Conservation (phyloP, 306 rosid species). For the Cicer bijugum region DNA sequence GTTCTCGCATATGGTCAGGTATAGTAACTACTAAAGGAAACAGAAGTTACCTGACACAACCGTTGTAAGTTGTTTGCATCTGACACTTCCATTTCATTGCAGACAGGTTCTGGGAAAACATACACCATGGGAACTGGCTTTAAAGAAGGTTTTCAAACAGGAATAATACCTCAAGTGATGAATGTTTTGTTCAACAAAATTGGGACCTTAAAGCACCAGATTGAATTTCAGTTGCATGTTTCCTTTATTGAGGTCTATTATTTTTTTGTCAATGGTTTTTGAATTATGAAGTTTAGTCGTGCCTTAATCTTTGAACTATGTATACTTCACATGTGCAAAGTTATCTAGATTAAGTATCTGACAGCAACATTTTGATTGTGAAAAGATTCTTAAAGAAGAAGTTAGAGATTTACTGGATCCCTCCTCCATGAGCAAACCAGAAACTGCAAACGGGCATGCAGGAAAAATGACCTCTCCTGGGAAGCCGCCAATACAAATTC, state of each 20-base stretch:
- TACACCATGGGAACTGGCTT: conserved; percentile 99
- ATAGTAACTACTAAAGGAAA: conserved; percentile 37
- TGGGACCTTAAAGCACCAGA: conserved; percentile 75
- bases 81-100: conserved; percentile 60
- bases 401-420: conserved; percentile 93
- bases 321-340: conserved; percentile 17
- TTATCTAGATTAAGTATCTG: conserved; percentile 48
- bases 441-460: conserved; percentile 79
- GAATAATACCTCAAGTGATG: conserved; percentile 96
- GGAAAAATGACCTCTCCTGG: conserved; percentile 74
- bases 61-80: conserved; percentile 37
- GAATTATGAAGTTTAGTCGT: conserved; percentile 37
- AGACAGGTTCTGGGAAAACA: conserved; percentile 99
- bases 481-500: conserved; percentile 97
- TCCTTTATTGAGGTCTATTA: conserved; percentile 92
- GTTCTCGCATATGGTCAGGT: conserved; percentile 99
- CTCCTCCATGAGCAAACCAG: conserved; percentile 73
- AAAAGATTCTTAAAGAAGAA: conserved; percentile 96
- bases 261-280: conserved; percentile 41
- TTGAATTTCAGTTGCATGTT: conserved; percentile 92
- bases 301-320: conserved; percentile 35
- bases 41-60: conserved; percentile 19
- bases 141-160: conserved; percentile 77
- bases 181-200: conserved; percentile 84
- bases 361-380: conserved; percentile 50